Percentiles rank a stretch among this genome's conserved stretches.
These are phyloP conservation scores for Pichia sp. DNA, from an alignment of 1,139 yeast species.

Conservation along the genomic window DNA sequence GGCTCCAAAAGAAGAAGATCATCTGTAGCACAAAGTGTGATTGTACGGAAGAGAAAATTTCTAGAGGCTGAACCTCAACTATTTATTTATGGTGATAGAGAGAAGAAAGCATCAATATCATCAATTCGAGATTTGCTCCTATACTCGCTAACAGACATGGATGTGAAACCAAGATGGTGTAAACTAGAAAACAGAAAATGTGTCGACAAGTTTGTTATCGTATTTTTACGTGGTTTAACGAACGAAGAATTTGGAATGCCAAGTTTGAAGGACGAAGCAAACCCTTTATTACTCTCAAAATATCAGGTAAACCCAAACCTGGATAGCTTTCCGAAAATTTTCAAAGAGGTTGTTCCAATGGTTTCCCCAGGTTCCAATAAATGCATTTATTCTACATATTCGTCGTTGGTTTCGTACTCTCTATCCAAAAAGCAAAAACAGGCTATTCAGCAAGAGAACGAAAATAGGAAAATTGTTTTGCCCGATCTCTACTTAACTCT, in stretches of 20 bases:
- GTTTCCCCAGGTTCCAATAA: slow-evolving; percentile 62
- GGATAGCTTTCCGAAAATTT: slow-evolving; percentile 38
- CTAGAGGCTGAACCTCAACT: slow-evolving; percentile 30
- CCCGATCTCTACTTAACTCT: slow-evolving; percentile 49
- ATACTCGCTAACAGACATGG: slow-evolving; percentile 42
- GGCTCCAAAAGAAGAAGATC: slow-evolving; percentile 42
- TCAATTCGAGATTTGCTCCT: slow-evolving; percentile 53
- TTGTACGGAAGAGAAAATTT: slow-evolving; percentile 36
- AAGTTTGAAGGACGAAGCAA: slow-evolving; percentile 12
- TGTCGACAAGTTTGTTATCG: slow-evolving; percentile 52
- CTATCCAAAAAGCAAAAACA: slow-evolving; percentile 53
- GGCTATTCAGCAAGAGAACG: slow-evolving; percentile 35
- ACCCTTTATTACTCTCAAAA: slow-evolving; percentile 18
- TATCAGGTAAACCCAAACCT: slow-evolving; percentile 33
- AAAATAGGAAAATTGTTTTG: slow-evolving; percentile 42
- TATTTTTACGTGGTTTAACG: slow-evolving; percentile 67
- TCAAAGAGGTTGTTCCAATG: slow-evolving; percentile 43
- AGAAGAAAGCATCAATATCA: slow-evolving; percentile 36
- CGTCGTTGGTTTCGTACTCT: slow-evolving; percentile 53
- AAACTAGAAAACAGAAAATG: slow-evolving; percentile 41
- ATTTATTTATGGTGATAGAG: slow-evolving; percentile 20
- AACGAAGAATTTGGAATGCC: slow-evolving; percentile 39
- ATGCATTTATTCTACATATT: slow-evolving; percentile 49
- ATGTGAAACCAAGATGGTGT: slow-evolving; percentile 41
- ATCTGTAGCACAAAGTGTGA: slow-evolving; percentile 34